These are phyloP conservation scores for Nakazawaea anatomiae DNA, from an alignment of 805 yeast genomes.

Conservation along the genomic window DNA sequence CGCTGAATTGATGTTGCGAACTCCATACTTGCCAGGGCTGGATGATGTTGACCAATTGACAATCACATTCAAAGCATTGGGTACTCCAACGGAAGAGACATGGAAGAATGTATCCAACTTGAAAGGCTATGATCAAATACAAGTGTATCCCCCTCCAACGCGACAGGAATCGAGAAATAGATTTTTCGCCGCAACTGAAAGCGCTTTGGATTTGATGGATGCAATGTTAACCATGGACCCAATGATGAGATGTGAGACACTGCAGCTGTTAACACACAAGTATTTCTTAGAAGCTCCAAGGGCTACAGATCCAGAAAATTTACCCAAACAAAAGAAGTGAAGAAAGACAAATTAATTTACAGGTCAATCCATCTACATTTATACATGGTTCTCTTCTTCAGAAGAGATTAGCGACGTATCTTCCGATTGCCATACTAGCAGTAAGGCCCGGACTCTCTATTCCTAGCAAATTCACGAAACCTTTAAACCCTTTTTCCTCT, in stretches of 20 bases:
- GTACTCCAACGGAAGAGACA: conserved; percentile 86
- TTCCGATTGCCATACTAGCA: conserved; percentile 75
- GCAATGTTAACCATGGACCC: conserved; percentile 78
- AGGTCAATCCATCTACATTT: neutral
- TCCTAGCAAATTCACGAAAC: conserved; percentile 74
- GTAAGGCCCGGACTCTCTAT: conserved; percentile 93
- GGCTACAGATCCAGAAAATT: conserved; percentile 61
- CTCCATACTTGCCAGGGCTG: conserved; percentile 91
- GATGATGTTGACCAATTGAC: conserved; percentile 87
- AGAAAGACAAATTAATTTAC: conserved; percentile 2
- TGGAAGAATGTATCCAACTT: conserved; percentile 89
- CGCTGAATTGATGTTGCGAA: conserved; percentile 92
- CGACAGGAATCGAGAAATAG: conserved; percentile 73
- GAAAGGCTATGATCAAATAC: conserved; percentile 69
- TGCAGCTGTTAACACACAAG: conserved; percentile 54
- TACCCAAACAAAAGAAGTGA: conserved; percentile 40
- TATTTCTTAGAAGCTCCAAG: conserved; percentile 71
- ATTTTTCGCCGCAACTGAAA: conserved; percentile 86
- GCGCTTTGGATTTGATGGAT: conserved; percentile 70
- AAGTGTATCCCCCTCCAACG: conserved; percentile 78
- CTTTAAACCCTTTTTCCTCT: conserved; percentile 66
- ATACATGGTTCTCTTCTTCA: conserved; percentile 9
- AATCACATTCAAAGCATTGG: conserved; percentile 91
- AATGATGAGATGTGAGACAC: conserved; percentile 58
- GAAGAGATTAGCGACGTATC: conserved; percentile 45